These are phyloP conservation scores for Backusella circina DNA, from an alignment of 192 early-diverging fungal species.

Conservation along the genomic window DNA sequence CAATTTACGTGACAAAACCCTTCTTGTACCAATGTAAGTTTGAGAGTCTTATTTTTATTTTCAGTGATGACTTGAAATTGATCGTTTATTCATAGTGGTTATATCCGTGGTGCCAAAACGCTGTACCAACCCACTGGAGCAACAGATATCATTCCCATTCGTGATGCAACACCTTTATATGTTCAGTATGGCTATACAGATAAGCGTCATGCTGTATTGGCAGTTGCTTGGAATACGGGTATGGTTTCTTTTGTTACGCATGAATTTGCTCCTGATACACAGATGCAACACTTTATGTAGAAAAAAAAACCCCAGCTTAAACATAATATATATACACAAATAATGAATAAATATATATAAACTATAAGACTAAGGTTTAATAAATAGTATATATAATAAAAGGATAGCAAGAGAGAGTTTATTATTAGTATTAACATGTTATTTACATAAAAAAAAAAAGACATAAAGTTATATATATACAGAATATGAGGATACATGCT, in stretches of 20 bases:
- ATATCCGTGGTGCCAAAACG: slow-evolving; percentile 32
- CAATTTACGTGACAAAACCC: slow-evolving; percentile 27
- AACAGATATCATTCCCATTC: not conserved
- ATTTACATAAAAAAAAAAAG: not conserved
- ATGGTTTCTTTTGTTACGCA: slow-evolving; percentile 23
- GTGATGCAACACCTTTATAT: slow-evolving; percentile 5
- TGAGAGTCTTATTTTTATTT: not conserved
- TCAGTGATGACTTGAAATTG: not conserved
- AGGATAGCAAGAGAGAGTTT: no score
- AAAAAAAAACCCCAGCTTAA: not conserved
- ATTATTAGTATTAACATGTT: not conserved
- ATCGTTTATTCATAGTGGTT: slow-evolving; percentile 34
- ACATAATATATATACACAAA: not conserved
- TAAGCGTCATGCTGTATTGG: slow-evolving; percentile 20
- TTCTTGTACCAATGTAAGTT: slow-evolving; percentile 35
- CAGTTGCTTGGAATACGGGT: slow-evolving; percentile 27
- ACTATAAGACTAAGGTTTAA: no score
- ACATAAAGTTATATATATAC: not conserved
- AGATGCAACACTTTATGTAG: not conserved
- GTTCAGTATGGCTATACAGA: slow-evolving; percentile 9
- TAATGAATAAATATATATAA: not conserved
- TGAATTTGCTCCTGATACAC: not conserved
- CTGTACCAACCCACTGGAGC: not conserved
- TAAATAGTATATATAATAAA: no score
- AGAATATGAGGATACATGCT: not conserved